Evolutionary conservation across 257 asterid genomes (phyloP).

Genomic region (Lycium barbarum): DNA sequence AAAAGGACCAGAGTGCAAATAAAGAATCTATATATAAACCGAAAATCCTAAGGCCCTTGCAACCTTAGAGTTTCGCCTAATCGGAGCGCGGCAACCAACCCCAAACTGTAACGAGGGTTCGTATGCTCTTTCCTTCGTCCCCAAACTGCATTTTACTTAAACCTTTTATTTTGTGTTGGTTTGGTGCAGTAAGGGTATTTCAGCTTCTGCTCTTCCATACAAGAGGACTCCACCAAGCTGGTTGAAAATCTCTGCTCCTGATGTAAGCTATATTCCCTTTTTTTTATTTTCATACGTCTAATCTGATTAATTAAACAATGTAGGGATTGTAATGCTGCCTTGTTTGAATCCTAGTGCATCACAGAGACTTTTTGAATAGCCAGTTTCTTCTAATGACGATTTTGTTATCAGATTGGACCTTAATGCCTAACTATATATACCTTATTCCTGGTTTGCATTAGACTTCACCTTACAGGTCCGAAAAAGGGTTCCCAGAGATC

Average conservation of each 20-base stretch:
- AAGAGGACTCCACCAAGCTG: slow-evolving; percentile 88
- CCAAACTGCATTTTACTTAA: background rate
- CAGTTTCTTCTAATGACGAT: no score
- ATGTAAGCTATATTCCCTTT: slow-evolving; percentile 33
- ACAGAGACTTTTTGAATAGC: background rate
- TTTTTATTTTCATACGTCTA: no score
- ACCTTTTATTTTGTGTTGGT: background rate
- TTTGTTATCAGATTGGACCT: background rate
- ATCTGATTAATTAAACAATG: no score
- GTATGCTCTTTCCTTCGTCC: background rate
- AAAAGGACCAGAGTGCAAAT: background rate
- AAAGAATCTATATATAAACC: background rate
- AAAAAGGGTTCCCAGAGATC: no score
- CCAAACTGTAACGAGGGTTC: slow-evolving; percentile 56
- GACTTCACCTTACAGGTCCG: no score
- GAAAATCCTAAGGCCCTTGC: background rate
- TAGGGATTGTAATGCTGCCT: background rate
- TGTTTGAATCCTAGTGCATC: no score
- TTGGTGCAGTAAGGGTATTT: slow-evolving; percentile 79
- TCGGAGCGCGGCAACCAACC: slow-evolving; percentile 25
- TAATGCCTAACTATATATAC: background rate
- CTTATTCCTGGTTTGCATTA: no score
- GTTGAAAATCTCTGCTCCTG: slow-evolving; percentile 69
- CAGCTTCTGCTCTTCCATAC: slow-evolving; percentile 87
- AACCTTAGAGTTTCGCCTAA: background rate